Evolutionary conservation across 2,329 filamentous ascomycete genomes (phyloP).

Genomic region (Pseudogymnoascus sp.): DNA sequence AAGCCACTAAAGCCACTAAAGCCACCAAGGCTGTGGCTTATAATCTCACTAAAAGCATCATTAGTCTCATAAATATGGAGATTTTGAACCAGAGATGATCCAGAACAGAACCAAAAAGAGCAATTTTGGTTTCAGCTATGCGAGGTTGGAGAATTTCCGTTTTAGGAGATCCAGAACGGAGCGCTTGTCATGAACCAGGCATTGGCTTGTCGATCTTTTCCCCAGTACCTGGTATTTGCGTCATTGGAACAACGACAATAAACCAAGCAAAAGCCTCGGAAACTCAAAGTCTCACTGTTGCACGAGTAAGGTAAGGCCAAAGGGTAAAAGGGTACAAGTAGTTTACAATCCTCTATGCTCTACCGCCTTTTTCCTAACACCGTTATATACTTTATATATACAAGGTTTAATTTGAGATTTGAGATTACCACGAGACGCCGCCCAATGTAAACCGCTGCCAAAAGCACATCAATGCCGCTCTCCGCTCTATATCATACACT

Average conservation of each 20-base stretch:
- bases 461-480: neutral
- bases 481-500: slow-evolving; percentile 10
- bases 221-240: neutral
- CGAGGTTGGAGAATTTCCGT: slow-evolving; percentile 2
- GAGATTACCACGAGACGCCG: slow-evolving; percentile 19
- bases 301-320: neutral
- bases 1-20: neutral
- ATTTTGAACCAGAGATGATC: neutral
- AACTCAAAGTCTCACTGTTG: neutral
- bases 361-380: neutral
- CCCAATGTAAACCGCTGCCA: slow-evolving; percentile 6
- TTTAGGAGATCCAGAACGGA: neutral
- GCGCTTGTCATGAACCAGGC: neutral
- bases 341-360: neutral
- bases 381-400: neutral
- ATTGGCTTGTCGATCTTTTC: neutral
- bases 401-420: slow-evolving; percentile 3
- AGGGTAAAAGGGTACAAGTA: neutral
- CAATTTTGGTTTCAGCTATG: neutral
- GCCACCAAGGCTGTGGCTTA: neutral
- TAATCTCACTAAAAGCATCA: neutral
- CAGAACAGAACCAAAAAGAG: neutral
- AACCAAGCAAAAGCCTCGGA: neutral
- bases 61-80: neutral
- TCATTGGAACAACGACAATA: neutral